A percentile compares a stretch with the other conserved stretches of the same genome.
Evolutionary conservation across 768 basidiomycete species (phyloP).

Genomic region (Lactifluus hygrophoroides): DNA sequence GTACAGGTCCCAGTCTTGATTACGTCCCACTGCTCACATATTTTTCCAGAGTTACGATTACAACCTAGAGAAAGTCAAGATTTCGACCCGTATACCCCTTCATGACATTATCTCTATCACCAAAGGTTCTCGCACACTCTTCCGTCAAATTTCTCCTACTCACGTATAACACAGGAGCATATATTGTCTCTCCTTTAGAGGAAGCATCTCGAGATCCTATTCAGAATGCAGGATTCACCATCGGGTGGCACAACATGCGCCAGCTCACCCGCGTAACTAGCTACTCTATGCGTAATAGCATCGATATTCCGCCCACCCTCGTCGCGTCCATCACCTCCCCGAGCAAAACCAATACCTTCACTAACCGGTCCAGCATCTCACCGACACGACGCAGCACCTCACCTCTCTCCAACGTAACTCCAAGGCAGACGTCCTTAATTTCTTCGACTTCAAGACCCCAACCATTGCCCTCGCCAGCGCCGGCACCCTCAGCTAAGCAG

Average conservation of each 20-base stretch:
- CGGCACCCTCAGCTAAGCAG: conserved; percentile 4
- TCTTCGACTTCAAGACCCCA: not conserved
- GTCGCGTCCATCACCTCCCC: not conserved
- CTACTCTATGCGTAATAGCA: conserved; percentile 75
- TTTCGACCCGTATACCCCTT: conserved; percentile 84
- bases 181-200: conserved; percentile 89
- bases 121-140: conserved; percentile 46
- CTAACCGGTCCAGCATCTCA: not conserved
- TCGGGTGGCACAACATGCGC: conserved; percentile 68
- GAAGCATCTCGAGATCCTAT: conserved; percentile 80
- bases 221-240: conserved; percentile 83
- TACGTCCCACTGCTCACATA: not conserved
- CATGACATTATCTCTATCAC: conserved; percentile 67
- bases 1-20: conserved; percentile 22
- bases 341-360: not conserved
- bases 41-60: conserved; percentile 78
- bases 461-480: conserved; percentile 4
- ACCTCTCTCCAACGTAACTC: not conserved
- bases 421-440: not conserved
- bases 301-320: conserved; percentile 27
- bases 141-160: not conserved
- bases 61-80: conserved; percentile 82
- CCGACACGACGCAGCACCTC: not conserved
- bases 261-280: conserved; percentile 73
- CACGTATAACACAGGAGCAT: conserved; percentile 53